Percentiles rank a stretch among this genome's conserved stretches.
These are phyloP conservation scores for Penicillium macrosclerotiorum DNA, from an alignment of 495 filamentous ascomycete genomes.

Conservation along the genomic window DNA sequence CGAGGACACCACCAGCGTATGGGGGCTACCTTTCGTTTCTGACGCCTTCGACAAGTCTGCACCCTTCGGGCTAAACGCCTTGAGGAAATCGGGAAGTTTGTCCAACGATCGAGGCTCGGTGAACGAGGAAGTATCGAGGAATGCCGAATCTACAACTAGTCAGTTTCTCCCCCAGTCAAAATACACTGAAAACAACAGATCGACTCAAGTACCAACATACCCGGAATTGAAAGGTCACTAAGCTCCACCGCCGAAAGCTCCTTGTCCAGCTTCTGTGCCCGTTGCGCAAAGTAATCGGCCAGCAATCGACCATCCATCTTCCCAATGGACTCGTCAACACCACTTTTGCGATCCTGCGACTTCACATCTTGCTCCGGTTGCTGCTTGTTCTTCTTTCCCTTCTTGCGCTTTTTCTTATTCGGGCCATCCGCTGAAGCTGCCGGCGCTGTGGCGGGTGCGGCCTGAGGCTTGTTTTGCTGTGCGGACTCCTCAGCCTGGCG, in stretches of 20 bases:
- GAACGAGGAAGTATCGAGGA: conserved; percentile 74
- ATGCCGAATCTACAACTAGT: conserved; percentile 46
- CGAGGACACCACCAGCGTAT: conserved; percentile 77
- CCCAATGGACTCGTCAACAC: conserved; percentile 77
- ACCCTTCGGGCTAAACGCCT: conserved; percentile 54
- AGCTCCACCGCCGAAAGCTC: conserved; percentile 80
- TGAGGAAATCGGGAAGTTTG: conserved; percentile 75
- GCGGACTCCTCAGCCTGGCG: conserved; percentile 47
- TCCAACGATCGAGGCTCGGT: conserved; percentile 58
- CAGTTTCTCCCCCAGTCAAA: conserved; percentile 4
- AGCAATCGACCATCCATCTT: conserved; percentile 77
- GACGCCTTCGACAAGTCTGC: conserved; percentile 57
- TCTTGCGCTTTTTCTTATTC: conserved; percentile 47
- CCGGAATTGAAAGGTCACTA: conserved; percentile 76
- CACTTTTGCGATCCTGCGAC: conserved; percentile 55
- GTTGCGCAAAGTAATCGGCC: conserved; percentile 83
- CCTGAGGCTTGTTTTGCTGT: conserved; percentile 27
- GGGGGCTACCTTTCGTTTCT: conserved; percentile 71
- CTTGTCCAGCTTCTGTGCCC: conserved; percentile 71
- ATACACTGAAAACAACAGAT: too few species aligned
- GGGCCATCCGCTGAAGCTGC: conserved; percentile 23
- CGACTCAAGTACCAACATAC: conserved; percentile 41
- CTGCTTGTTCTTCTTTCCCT: conserved; percentile 54
- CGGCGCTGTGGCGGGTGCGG: conserved; percentile 21
- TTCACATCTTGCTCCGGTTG: conserved; percentile 51